Evolutionary conservation across 2,329 filamentous ascomycete species (phyloP).

Genomic region (Corinectria fuckeliana): DNA sequence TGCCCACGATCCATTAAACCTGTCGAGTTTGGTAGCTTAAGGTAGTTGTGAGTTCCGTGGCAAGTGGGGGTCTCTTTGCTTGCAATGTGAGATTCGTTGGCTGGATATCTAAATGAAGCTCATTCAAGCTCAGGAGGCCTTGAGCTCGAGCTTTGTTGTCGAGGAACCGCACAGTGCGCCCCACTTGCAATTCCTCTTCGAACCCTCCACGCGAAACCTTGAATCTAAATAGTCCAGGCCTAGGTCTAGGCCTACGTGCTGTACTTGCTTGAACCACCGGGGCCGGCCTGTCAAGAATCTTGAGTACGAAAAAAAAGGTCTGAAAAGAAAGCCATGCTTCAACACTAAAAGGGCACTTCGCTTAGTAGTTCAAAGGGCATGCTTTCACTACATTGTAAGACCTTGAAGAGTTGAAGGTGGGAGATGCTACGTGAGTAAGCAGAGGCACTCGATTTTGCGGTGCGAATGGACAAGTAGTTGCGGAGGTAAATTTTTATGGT

Average conservation of each 20-base stretch:
- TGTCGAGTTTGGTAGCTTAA: neutral
- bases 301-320: neutral
- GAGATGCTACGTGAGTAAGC: no score
- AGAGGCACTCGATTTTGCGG: neutral
- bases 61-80: neutral
- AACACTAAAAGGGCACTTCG: no score
- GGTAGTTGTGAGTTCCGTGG: neutral
- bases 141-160: constrained; percentile 29
- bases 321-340: neutral
- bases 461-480: neutral
- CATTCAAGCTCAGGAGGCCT: neutral
- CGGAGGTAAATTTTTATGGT: neutral
- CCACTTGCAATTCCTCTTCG: constrained; percentile 19
- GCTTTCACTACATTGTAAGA: no score
- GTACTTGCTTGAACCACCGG: neutral
- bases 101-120: neutral
- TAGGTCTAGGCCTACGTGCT: no score
- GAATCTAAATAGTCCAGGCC: no score
- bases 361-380: no score
- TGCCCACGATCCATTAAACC: constrained; percentile 25
- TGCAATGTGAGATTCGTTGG: neutral
- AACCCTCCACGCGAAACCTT: neutral
- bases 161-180: constrained; percentile 35
- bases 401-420: no score
- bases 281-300: no score